A percentile compares a stretch with the other conserved stretches of the same genome.
These are phyloP conservation scores for cucumber (Cucumis sativus) DNA, from an alignment of 306 rosid genomes.

Conservation along the genomic window Cucumber_9930_V3 NC_026660.2:27975501-27976000, in stretches of 20 bases:
- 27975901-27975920: background rate
- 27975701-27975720: slow-evolving; percentile 52
- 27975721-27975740: slow-evolving; percentile 28
- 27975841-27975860: background rate
- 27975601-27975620: background rate
- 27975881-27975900: background rate
- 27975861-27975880: background rate
- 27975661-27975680: slow-evolving; percentile 33
- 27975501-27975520: background rate
- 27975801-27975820: background rate
- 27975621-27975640: background rate
- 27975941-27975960: background rate
- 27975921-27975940: background rate
- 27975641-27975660: slow-evolving; percentile 61
- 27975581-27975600: no score
- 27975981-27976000: background rate
- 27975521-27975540: background rate
- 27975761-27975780: background rate
- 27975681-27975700: slow-evolving; percentile 48
- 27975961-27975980: background rate
- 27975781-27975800: background rate
- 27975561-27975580: background rate
- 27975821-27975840: background rate
- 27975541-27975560: background rate
- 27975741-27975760: background rate